Percentiles rank a stretch among this genome's conserved stretches.
Evolutionary conservation across 306 rosid species (phyloP).

Genomic region (Hippophae gyantsensis): DNA sequence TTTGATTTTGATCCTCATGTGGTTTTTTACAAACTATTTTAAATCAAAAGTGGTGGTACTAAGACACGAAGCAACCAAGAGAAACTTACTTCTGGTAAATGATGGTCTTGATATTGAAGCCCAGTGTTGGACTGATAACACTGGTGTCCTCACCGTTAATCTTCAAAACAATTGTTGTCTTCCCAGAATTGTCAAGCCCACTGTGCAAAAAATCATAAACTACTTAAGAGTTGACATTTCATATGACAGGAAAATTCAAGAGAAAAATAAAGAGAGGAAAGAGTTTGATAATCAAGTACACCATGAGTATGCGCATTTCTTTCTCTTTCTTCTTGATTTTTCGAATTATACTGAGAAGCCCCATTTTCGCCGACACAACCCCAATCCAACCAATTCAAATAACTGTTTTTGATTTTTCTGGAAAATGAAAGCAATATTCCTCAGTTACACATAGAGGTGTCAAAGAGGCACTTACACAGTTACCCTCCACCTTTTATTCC

Average conservation of each 20-base stretch:
- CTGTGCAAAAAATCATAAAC: conserved; percentile 25
- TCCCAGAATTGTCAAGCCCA: conserved; percentile 91
- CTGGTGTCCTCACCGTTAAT: conserved; percentile 93
- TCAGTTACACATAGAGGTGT: too few relatives aligned
- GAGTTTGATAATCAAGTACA: conserved; percentile 35
- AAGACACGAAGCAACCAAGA: too few relatives aligned
- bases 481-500: too few relatives aligned
- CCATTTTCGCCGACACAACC: conserved; percentile 28
- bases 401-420: too few relatives aligned
- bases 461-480: too few relatives aligned
- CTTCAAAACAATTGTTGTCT: conserved; percentile 83
- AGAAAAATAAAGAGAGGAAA: not conserved
- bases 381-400: too few relatives aligned
- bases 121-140: conserved; percentile 87
- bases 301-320: conserved; percentile 91
- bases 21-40: too few relatives aligned
- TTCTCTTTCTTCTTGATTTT: conserved; percentile 84
- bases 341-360: conserved; percentile 72
- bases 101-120: conserved; percentile 94
- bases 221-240: not conserved
- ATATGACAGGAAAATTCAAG: not conserved
- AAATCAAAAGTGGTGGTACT: too few relatives aligned
- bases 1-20: too few relatives aligned
- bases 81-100: conserved; percentile 54
- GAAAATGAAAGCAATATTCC: too few relatives aligned